Base-by-base conservation (phyloP, 495 filamentous ascomycete species). In the Aspergillus egyptiacus region DNA sequence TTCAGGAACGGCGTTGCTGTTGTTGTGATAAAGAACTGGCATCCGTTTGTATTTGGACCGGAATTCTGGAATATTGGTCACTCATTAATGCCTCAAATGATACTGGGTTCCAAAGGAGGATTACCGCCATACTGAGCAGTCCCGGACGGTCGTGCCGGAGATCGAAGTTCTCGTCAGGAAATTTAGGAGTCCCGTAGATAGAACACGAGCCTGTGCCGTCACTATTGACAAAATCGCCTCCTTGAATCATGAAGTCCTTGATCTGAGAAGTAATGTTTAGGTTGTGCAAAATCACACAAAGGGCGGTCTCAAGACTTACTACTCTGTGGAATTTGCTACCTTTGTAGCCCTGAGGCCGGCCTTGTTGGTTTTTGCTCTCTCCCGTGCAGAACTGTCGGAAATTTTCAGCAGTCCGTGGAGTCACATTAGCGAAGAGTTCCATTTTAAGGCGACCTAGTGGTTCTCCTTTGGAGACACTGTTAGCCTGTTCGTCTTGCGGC, bases 321-420 rank as follows among this genome's bases (percentile, higher is more conserved):
- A 97, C 85, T 50, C 94, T 82, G 64, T 98, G 93, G 58, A 98
- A 96, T 59, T 90, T 95, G 72, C 80, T 81, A 20, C 87, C 87
- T 64, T 96, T 97, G 70, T 95, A 98, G 24, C 93, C 93, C 58
- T 93, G 82, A 6, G 89, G 88, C 45, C 81, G 73, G n/a, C 90
- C 89, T 24, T 82, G 77, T 35, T 75, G 59, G 58, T 86, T 86
- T 71, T 91, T 96, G 39, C 74, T 84, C 70, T 97, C 93, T 50
- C 93, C 94, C 0, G 90, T 97, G 68, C 94, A 97, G 69, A 94
- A 95, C 62, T 94, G 88, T 11, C 91, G 86, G 65, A 98, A 96
- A 69, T 98, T 97, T 68, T 96, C 93, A 14, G 91, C 89, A 5
- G 93, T 97, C 51, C 82, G 80, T 24, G 93, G 94, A 0, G 87